Evolutionary conservation across 306 rosid species (phyloP), one percentile per base, ranked within the genome.

Genomic region (Parietaria judaica): DNA sequence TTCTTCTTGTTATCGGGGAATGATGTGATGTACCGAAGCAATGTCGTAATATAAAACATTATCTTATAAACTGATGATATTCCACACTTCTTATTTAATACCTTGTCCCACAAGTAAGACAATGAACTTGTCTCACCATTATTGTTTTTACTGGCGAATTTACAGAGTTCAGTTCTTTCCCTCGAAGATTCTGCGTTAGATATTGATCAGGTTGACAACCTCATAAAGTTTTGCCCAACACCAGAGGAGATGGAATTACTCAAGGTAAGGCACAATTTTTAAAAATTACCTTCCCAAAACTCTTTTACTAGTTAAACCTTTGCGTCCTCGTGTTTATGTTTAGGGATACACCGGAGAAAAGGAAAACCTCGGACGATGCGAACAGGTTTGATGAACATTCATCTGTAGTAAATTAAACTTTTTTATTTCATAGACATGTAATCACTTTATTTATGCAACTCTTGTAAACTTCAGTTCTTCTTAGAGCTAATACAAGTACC

Each of bases 221-320:
- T 90, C 59, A 74, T 90, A 67, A 90, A 90, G 80, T 90, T 84
- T 68, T 87, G 97, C 76, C 97, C 97, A 34, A 81, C 87, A 23
- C 80, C 85, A 79, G 96, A 87, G 89, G 97, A 90, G 82, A 87
- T 90, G 79, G 91, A 90, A 73, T 46, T 81, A 66, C 83, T 91
- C 53, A 91, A 85, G 98, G 98, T 91, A 53, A 45, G 80, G 56
- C 57, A 59, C 49, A 56, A 14, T 51, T 36, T 51, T 36, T 56
- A 48, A 44, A 36, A 13, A n/a, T 56, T 38, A 67, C 55, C 5
- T 37, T 45, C 51, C 54, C 45, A 8, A 41, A 5, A n/a, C 16
- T 11, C 38, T 6, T 46, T 64, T 76, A 67, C 59, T 64, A 62
- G 67, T 63, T 62, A 70, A 57, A 23, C 68, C 23, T 38, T 64